Evolutionary conservation across 1,284 basidiomycete species (phyloP).

Genomic region (Leccinum angustisporum): DNA sequence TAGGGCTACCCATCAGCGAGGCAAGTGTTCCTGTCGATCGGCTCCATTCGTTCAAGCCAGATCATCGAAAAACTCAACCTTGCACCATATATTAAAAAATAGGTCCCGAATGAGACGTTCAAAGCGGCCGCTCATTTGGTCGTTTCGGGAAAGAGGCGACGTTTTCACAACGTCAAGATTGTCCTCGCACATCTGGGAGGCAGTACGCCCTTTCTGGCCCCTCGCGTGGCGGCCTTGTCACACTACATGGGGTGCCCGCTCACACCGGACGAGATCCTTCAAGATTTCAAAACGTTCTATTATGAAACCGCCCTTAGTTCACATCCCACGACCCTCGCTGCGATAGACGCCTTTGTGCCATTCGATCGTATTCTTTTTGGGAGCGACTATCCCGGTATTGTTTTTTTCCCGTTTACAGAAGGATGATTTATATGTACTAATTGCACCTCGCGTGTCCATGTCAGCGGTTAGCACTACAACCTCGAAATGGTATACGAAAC

Average conservation of each 20-base stretch:
- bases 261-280: conserved; percentile 56
- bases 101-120: conserved; percentile 78
- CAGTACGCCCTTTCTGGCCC: conserved; percentile 55
- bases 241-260: conserved; percentile 65
- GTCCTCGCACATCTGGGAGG: conserved; percentile 72
- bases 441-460: conserved; percentile 3
- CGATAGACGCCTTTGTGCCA: conserved; percentile 49
- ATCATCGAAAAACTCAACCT: conserved; percentile 15
- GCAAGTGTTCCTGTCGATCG: conserved; percentile 35
- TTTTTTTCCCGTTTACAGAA: neutral
- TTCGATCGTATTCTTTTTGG: conserved; percentile 59
- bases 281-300: conserved; percentile 68
- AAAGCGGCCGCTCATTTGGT: conserved; percentile 76
- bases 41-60: conserved; percentile 4
- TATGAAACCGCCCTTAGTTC: conserved; percentile 68
- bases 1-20: conserved; percentile 70
- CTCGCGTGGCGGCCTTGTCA: conserved; percentile 64
- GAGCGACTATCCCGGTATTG: conserved; percentile 69
- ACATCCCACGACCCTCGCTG: conserved; percentile 48
- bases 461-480: conserved; percentile 57
- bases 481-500: conserved; percentile 57
- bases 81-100: conserved; percentile 4
- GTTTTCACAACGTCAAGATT: conserved; percentile 55
- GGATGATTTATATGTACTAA: conserved; percentile 2
- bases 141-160: conserved; percentile 64